phyloP scores from a whole-genome alignment of 257 asterid genomes.

The Penstemon davidsonii region DNA sequence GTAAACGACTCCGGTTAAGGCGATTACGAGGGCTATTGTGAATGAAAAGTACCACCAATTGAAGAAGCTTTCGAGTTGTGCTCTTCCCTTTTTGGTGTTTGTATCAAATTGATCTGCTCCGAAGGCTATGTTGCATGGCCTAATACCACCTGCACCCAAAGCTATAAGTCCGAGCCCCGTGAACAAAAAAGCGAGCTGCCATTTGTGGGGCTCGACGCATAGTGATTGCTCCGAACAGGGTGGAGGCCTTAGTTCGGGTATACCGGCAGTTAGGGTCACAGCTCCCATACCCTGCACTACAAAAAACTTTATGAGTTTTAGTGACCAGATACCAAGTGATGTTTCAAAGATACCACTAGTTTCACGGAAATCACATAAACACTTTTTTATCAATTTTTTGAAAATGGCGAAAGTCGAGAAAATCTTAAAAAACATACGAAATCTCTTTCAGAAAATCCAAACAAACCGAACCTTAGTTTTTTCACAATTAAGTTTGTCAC shows the following conservation, averaged over 20 bases:
- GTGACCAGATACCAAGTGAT: not conserved
- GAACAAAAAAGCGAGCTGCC: slow-evolving; percentile 64
- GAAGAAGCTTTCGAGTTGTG: slow-evolving; percentile 75
- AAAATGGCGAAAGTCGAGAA: not conserved
- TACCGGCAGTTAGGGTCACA: slow-evolving; percentile 57
- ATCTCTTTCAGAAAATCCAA: too few species aligned
- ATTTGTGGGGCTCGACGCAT: slow-evolving; percentile 50
- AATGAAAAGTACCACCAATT: slow-evolving; percentile 91
- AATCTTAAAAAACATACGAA: too few species aligned
- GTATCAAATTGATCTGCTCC: slow-evolving; percentile 93
- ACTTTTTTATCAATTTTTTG: not conserved
- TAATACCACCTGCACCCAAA: slow-evolving; percentile 72
- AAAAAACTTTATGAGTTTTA: not conserved
- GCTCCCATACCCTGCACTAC: slow-evolving; percentile 56
- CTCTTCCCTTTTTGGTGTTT: slow-evolving; percentile 55
- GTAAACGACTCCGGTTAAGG: slow-evolving; percentile 68
- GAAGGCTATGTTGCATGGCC: slow-evolving; percentile 89
- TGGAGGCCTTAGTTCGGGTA: slow-evolving; percentile 57
- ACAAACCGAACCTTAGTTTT: too few species aligned
- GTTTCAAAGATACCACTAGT: not conserved
- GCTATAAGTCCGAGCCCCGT: slow-evolving; percentile 57
- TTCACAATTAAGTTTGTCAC: too few species aligned
- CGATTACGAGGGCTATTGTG: slow-evolving; percentile 68
- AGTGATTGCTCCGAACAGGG: slow-evolving; percentile 32
- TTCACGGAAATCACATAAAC: not conserved